Evolutionary conservation across 257 asterid species (phyloP), one percentile per base, ranked within the genome.

Genomic region (Przewalskia tangutica): DNA sequence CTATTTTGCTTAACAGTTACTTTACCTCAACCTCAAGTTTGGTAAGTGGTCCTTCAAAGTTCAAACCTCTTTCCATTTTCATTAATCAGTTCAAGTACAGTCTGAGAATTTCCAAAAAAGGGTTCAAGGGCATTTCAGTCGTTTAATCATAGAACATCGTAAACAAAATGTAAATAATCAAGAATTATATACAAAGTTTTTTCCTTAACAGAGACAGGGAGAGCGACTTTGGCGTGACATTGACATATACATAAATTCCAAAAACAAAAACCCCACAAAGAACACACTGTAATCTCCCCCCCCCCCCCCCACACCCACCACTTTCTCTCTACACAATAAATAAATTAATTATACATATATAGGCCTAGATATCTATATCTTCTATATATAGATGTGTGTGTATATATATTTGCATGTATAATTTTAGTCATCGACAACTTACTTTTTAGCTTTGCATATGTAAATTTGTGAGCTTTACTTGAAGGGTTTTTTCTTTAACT

Each of bases 181-280:
- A 65, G 62, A 81, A 82, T 68, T 81, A 42, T 79, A 42, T n/a
- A 8, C n/a, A 77, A n/a, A 54, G 12, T 62, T 82, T 84, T 27
- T 76, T 66, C 89, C 87, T 85, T 77, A 82, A 90, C 87, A 83
- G 88, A 88, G 89, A 88, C 85, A 85, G 20, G 18, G 86, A 86
- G 79, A 87, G 85, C 67, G 89, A 86, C 92, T 12, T 85, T 85
- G 83, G 90, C 89, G 88, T 88, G 86, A 85, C 83, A 81, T 68
- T 88, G 86, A 85, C 83, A 81, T 68, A 56, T 75, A 85, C 79
- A 88, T 84, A 44, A 27, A 63, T 81, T 48, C 59, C 73, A 67
- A 83, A 77, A 7, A 18, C 53, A 32, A 53, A 42, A 66, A 50
- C 77, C 50, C 81, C 34, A 58, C 17, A 38, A 36, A 46, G 67